Evolutionary conservation across 2,329 filamentous ascomycete species (phyloP), one percentile per base, ranked within the genome.

Genomic region (Apiospora phragmitis): DNA sequence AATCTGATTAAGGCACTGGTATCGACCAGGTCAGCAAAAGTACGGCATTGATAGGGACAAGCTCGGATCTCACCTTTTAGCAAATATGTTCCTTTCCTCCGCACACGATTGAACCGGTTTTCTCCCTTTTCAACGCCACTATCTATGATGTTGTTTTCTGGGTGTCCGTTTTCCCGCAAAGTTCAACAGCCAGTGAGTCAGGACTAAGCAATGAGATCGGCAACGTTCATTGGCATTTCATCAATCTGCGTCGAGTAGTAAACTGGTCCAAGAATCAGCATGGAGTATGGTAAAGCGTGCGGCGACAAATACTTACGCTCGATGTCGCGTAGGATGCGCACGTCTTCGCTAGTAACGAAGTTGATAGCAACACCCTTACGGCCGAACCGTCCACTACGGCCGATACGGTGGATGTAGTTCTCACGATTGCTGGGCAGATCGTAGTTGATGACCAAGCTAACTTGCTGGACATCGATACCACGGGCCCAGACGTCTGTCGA

Each of bases 321-420:
- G 78, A 99, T 99, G 81, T 99, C 96, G 76, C 96, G 91, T 78
- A 99, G 88, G 80, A 99, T 99, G 80, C 96, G 93, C 72, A 99
- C 96, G 81, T 99, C 96, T 78, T 99, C 96, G 79, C 93, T 97
- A 3, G 96, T 99, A 75, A 99, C 96, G 80, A 99, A 99, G 87
- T 99, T 99, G 88, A 99, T 99, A 47, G 96, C 96, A 75, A 99
- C 96, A 88, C 96, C 96, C 87, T 99, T 98, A 88, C 99, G 99
- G 83, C 96, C 96, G 75, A 96, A 96, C 94, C 96, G 96, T 81
- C 96, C 96, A 75, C 96, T 99, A 95, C 96, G 96, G 92, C 96
- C 96, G 79, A 99, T 99, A 83, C 96, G 94, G 85, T 99, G 96
- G 71, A 99, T 96, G 77, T 99, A 99, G 84, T 98, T 96, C 79